Evolutionary conservation across 441 rosid genomes (phyloP), one percentile per base, ranked within the genome.

Genomic region (Adansonia rubrostipa): DNA sequence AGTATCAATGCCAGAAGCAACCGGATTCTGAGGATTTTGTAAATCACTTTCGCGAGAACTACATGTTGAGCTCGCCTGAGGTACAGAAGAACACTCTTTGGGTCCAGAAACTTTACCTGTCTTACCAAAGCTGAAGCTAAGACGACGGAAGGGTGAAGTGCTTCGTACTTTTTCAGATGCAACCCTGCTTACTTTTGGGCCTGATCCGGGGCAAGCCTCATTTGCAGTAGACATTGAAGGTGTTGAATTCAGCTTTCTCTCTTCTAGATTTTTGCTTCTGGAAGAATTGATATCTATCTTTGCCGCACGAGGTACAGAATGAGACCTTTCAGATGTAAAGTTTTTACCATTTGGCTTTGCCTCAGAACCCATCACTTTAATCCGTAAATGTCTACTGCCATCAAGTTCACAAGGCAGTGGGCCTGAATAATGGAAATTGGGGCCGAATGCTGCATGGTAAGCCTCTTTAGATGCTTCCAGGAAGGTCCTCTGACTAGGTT

Each of bases 61-160:
- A 71, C 57, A 72, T 17, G 78, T 13, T 64, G 86, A 56, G 78
- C 72, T 82, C 17, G 71, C 77, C 74, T 82, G 87, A 14, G 85
- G 83, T 67, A 80, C 70, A 71, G 84, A 68, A 66, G 79, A 78
- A 40, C 77, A 81, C 50, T 88, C 96, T 76, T 84, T 89, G 3
- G 88, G 9, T 74, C 82, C 82, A 68, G 89, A 88, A 83, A 62
- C 84, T 87, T 90, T 94, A 78, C 91, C 86, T 28, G 88, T 84
- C 88, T 85, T 92, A 42, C 89, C 84, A 76, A 88, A 79, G 80
- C 95, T 83, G 64, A 89, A 89, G 83, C 95, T 87, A 79, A 91
- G 87, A 22, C 96, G 86, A 67, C 91, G 97, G 76, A 93, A 91
- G 44, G 99, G 99, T 50, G 99, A 96, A 60, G 91, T 85, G 86